Evolutionary conservation across 176 grass and related monocot genomes (phyloP).

Genomic region (Canna indica): DNA sequence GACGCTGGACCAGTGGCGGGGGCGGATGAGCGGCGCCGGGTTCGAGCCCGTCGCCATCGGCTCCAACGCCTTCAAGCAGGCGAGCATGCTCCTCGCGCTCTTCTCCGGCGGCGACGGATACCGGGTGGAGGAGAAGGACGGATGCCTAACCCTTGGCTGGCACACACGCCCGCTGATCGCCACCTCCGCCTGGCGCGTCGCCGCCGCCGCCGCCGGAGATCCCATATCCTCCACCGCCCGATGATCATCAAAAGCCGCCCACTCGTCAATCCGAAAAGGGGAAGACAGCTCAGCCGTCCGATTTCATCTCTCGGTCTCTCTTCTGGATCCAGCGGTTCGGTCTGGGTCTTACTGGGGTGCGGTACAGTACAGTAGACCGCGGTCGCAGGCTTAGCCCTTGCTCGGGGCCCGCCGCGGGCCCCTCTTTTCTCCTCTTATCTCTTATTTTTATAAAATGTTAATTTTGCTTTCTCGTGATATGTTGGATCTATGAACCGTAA

Average conservation of each 20-base stretch:
- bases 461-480: background rate
- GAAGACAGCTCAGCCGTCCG: background rate
- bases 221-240: background rate
- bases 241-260: background rate
- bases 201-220: background rate
- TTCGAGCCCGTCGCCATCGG: constrained; percentile 25
- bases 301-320: background rate
- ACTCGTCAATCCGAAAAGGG: background rate
- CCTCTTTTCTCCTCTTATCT: too few species aligned
- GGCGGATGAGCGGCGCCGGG: constrained; percentile 18
- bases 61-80: constrained; percentile 6
- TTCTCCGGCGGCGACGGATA: background rate
- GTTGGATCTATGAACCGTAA: background rate
- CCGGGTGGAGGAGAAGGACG: background rate
- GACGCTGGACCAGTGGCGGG: constrained; percentile 22
- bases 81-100: constrained; percentile 5
- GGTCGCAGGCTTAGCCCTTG: too few species aligned
- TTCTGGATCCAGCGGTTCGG: background rate
- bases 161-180: constrained; percentile 22
- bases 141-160: constrained; percentile 27
- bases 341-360: too few species aligned
- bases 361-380: too few species aligned
- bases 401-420: too few species aligned
- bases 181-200: constrained; percentile 23
- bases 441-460: background rate